These are phyloP conservation scores for Malus domestica DNA, from an alignment of 306 rosid species.

Conservation along the genomic window ASM211411v1 NC_041792.1:19857907-19858406, in stretches of 20 bases:
- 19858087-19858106: neutral
- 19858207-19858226: neutral
- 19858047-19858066: neutral
- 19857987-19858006: constrained; percentile 11
- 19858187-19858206: neutral
- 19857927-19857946: constrained; percentile 11
- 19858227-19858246: neutral
- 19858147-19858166: neutral
- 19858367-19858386: too few relatives aligned
- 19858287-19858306: neutral
- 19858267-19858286: neutral
- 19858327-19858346: too few relatives aligned
- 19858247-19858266: too few relatives aligned
- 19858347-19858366: too few relatives aligned
- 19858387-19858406: too few relatives aligned
- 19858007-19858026: neutral
- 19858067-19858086: neutral
- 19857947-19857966: neutral
- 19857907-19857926: constrained; percentile 5
- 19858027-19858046: neutral
- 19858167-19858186: neutral
- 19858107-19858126: neutral
- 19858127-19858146: neutral
- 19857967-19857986: constrained; percentile 4
- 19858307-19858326: too few relatives aligned